A percentile compares a stretch with the other conserved stretches of the same genome.
These are phyloP conservation scores for Geotrichum armillariae DNA, from an alignment of 1,139 yeast genomes.

Conservation along the genomic window DNA sequence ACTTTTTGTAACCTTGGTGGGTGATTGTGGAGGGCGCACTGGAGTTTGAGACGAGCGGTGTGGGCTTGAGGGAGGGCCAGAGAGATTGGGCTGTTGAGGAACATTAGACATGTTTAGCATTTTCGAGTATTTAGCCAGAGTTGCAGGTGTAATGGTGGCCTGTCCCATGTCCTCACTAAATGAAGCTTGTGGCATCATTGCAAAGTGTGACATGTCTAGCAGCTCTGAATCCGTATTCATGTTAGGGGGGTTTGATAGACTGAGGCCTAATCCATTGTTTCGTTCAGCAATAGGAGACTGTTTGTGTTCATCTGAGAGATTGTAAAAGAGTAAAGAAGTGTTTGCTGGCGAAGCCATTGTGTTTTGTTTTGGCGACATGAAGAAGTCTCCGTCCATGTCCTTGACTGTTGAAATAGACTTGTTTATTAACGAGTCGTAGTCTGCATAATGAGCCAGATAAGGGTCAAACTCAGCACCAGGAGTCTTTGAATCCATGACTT, in stretches of 20 bases:
- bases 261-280: slow-evolving; percentile 13
- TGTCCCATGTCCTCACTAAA: slow-evolving; percentile 22
- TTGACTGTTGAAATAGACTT: slow-evolving; percentile 9
- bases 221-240: slow-evolving; percentile 5
- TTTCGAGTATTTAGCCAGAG: slow-evolving; percentile 34
- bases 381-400: slow-evolving; percentile 19
- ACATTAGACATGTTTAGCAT: slow-evolving; percentile 20
- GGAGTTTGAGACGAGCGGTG: slow-evolving; percentile 17
- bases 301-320: slow-evolving; percentile 4
- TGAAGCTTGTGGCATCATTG: slow-evolving; percentile 17
- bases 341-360: slow-evolving; percentile 15
- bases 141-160: slow-evolving; percentile 31
- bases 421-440: slow-evolving; percentile 14
- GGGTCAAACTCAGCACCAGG: slow-evolving; percentile 16
- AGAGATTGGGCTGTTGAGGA: slow-evolving; percentile 17
- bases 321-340: slow-evolving; percentile 13
- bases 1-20: slow-evolving; percentile 19
- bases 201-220: slow-evolving; percentile 18
- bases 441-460: slow-evolving; percentile 11
- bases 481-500: slow-evolving; percentile 14
- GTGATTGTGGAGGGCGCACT: slow-evolving; percentile 18
- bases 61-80: slow-evolving; percentile 9
- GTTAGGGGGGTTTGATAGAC: slow-evolving; percentile 7
- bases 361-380: slow-evolving; percentile 21
- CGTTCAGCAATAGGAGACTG: slow-evolving; percentile 7